phyloP scores from a whole-genome alignment of 352 stramenopile species.

The Phytophthora boehmeriae region DNA sequence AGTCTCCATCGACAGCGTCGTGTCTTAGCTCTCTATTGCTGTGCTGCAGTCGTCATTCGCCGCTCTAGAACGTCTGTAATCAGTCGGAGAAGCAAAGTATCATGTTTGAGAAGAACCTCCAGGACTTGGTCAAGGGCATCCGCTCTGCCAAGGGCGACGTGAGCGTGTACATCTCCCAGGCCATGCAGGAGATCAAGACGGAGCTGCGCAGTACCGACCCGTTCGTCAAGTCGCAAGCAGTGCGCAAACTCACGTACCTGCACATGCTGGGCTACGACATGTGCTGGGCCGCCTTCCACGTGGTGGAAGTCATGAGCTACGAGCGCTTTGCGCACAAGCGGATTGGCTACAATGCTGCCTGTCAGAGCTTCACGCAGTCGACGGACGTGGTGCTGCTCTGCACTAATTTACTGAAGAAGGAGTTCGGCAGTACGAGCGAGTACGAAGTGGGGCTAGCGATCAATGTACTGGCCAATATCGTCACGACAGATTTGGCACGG shows the following conservation, averaged over 20 bases:
- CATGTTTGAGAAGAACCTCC: conserved; percentile 99
- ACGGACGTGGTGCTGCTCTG: conserved; percentile 99
- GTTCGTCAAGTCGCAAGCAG: conserved; percentile 96
- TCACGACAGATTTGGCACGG: conserved; percentile 95
- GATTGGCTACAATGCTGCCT: conserved; percentile 96
- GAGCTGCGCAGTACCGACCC: conserved; percentile 97
- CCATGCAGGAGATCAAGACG: conserved; percentile 97
- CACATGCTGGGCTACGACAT: conserved; percentile 99
- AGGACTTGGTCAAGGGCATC: conserved; percentile 99
- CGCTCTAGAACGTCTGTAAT: neutral
- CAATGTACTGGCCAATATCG: conserved; percentile 99
- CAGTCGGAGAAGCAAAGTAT: neutral
- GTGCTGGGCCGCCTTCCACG: conserved; percentile 97
- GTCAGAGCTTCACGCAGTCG: conserved; percentile 96
- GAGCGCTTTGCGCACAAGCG: conserved; percentile 96
- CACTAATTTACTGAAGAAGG: conserved; percentile 99
- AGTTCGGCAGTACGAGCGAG: conserved; percentile 90
- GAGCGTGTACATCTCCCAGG: conserved; percentile 96
- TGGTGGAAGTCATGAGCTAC: conserved; percentile 98
- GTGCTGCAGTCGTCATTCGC: neutral
- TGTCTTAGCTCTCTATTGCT: conserved; percentile 11
- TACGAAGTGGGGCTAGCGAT: conserved; percentile 98
- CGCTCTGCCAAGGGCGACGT: conserved; percentile 96
- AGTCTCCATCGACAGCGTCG: conserved; percentile 1
- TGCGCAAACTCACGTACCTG: conserved; percentile 97